Evolutionary conservation across 1,284 basidiomycete genomes (phyloP), one percentile per base, ranked within the genome.

Genomic region (Moniliophthora roreri): DNA sequence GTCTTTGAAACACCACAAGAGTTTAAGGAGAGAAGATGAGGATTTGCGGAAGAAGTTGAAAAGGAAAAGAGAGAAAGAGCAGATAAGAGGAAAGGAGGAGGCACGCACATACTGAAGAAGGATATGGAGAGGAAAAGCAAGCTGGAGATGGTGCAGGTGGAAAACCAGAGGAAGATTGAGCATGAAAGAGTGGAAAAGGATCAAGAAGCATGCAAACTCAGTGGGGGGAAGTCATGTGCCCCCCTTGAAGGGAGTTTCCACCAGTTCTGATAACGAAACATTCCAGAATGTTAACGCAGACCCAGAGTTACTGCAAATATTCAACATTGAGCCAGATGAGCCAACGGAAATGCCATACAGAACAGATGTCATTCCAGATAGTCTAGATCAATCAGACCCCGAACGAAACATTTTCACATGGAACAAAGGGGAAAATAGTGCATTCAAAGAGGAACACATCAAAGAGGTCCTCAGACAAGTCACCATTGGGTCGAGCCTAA

Each of bases 401-500:
- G 16, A 16, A 15, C 13, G 23, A 11, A 13, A 42, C 3, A n/a
- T 54, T 0, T 54, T 50, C 40, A 46, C 40, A 3, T 3, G 52
- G 10, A 54, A 45, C 20, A 16, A 50, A 26, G 52, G 40, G 13
- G 15, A 23, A 32, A 20, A 41, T 13, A 38, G 48, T 1, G 47
- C 40, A 3, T 50, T 50, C 21, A 13, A 16, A 8, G 39, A 38
- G 15, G 34, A 24, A 0, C 13, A 41, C 8, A 47, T 54, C 1
- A 2, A 32, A 26, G 53, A 46, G 16, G 23, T 59, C 4, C 21
- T 56, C 4, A 10, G 34, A 16, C 32, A 34, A 34, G 54, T 58
- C 8, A 32, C 52, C 23, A 46, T 57, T 21, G 52, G 58, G 3
- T 6, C 18, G 2, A 52, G 47, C 11, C 28, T 59, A 4, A 48